phyloP scores from a whole-genome alignment of 345 rosid species.

The Lumnitzera littorea region DNA sequence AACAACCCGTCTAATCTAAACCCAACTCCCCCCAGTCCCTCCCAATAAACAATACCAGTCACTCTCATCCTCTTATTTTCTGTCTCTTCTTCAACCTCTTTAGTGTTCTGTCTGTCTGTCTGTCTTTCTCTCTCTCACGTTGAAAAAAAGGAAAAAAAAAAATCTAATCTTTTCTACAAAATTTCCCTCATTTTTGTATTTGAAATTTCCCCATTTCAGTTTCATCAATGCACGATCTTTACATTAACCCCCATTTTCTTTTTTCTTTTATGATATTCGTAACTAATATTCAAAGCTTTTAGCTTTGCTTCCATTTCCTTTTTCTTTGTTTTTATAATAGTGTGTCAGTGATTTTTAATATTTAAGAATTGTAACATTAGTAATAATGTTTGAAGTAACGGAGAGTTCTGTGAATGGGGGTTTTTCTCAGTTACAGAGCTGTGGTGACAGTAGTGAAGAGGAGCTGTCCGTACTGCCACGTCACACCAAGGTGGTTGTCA shows the following conservation, averaged over 20 bases:
- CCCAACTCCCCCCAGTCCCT: conserved; percentile 17
- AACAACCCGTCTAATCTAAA: background rate
- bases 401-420: conserved; percentile 74
- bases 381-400: conserved; percentile 54
- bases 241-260: conserved; percentile 1
- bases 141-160: too few species aligned
- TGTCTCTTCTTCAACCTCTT: conserved; percentile 37
- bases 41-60: conserved; percentile 43
- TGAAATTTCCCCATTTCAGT: background rate
- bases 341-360: too few species aligned
- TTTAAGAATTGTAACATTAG: background rate
- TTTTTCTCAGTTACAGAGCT: conserved; percentile 67
- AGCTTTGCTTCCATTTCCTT: background rate
- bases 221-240: conserved; percentile 63
- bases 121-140: conserved; percentile 14
- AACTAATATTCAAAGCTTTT: background rate
- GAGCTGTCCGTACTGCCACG: conserved; percentile 95
- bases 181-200: conserved; percentile 12
- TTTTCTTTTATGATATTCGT: background rate
- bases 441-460: conserved; percentile 81
- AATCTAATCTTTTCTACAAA: too few species aligned
- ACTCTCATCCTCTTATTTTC: conserved; percentile 27
- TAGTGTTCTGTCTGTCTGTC: conserved; percentile 17
- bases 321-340: background rate
- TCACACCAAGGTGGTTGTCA: conserved; percentile 92